Conservation (phyloP, 2,329 filamentous ascomycete species). For the Daldinia sp. region DNA sequence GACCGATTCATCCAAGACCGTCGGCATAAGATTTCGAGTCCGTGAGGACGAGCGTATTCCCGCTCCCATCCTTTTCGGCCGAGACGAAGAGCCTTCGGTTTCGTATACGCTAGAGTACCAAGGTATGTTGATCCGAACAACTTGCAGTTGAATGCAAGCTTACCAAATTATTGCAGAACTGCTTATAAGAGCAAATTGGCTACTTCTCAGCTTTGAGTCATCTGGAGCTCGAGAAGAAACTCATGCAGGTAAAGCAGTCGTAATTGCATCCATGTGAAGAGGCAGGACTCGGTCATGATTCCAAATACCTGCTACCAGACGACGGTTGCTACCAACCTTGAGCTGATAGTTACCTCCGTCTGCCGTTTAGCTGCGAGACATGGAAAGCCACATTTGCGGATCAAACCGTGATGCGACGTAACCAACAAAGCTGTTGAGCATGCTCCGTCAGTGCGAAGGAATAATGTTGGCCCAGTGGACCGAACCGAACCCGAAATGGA, state of each 20-base stretch:
- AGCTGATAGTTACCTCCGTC: constrained; percentile 6
- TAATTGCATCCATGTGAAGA: constrained; percentile 61
- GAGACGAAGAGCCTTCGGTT: constrained; percentile 71
- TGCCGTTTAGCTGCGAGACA: constrained; percentile 16
- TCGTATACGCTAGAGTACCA: constrained; percentile 76
- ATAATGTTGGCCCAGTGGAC: constrained; percentile 31
- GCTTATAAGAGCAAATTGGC: constrained; percentile 67
- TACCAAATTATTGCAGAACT: constrained; percentile 62
- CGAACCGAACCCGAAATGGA: constrained; percentile 23
- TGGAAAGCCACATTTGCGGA: constrained; percentile 6
- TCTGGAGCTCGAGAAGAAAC: constrained; percentile 67
- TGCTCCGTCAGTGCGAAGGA: constrained; percentile 18
- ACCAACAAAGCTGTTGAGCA: constrained; percentile 37
- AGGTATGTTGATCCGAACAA: constrained; percentile 58
- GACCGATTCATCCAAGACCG: constrained; percentile 68
- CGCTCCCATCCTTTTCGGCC: constrained; percentile 62
- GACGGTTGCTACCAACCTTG: constrained; percentile 1
- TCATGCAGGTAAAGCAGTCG: constrained; percentile 70
- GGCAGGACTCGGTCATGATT: constrained; percentile 4
- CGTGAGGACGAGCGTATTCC: constrained; percentile 56
- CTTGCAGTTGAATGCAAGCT: constrained; percentile 4
- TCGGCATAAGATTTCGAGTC: constrained; percentile 75
- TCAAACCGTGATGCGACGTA: constrained; percentile 17
- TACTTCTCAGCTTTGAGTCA: constrained; percentile 72
- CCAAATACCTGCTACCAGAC: constrained; percentile 13